Percentiles rank a stretch among this genome's conserved stretches.
Evolutionary conservation across 2,329 filamentous ascomycete species (phyloP).

Genomic region (Fusarium falciforme): DNA sequence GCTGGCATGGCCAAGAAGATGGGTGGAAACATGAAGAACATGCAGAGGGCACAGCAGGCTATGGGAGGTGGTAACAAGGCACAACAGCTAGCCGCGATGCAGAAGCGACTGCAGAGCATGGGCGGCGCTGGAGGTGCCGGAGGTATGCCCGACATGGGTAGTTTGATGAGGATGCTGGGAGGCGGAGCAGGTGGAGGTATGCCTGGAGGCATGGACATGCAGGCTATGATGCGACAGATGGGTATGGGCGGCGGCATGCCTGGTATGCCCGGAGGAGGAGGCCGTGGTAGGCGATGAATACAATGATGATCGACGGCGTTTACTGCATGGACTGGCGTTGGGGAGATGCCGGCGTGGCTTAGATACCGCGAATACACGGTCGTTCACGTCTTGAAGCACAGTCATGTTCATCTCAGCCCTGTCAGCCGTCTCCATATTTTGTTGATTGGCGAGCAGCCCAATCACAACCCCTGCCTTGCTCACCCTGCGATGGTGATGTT

Average conservation of each 20-base stretch:
- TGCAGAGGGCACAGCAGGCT: slow-evolving; percentile 91
- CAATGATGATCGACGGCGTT: background rate
- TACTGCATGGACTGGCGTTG: slow-evolving; percentile 26
- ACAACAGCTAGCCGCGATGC: slow-evolving; percentile 96
- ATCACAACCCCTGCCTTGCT: slow-evolving; percentile 8
- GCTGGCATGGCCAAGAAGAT: slow-evolving; percentile 99
- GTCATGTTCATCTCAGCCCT: background rate
- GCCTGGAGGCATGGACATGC: slow-evolving; percentile 80
- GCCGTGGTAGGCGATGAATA: slow-evolving; percentile 47
- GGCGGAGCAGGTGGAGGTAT: slow-evolving; percentile 68
- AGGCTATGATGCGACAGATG: slow-evolving; percentile 82
- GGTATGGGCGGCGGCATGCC: slow-evolving; percentile 61
- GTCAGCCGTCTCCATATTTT: background rate
- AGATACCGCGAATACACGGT: background rate
- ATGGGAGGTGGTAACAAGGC: slow-evolving; percentile 92
- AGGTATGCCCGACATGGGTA: slow-evolving; percentile 84
- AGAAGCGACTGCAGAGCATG: slow-evolving; percentile 94
- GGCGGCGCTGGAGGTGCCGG: slow-evolving; percentile 76
- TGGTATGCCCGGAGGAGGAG: slow-evolving; percentile 46
- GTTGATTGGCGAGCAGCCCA: slow-evolving; percentile 23
- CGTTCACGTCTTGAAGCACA: background rate
- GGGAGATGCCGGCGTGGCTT: slow-evolving; percentile 17
- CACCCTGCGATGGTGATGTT: background rate
- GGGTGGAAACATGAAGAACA: slow-evolving; percentile 97
- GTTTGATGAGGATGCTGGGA: slow-evolving; percentile 91